Percentiles rank a stretch among this genome's conserved stretches.
phyloP scores from a whole-genome alignment of 495 filamentous ascomycete genomes.

The Acidiella bohemica region DNA sequence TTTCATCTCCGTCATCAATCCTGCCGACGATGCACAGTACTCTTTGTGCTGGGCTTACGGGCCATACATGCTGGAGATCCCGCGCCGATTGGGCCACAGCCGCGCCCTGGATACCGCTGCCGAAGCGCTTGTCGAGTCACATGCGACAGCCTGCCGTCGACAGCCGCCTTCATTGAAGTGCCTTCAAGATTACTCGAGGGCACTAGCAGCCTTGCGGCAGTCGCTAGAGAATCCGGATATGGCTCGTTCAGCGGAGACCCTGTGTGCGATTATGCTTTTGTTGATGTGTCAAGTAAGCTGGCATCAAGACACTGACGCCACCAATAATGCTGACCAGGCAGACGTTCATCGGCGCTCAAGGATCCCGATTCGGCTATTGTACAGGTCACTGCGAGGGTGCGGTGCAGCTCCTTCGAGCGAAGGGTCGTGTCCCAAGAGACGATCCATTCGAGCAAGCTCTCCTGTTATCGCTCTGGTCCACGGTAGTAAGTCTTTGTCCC shows the following conservation, averaged over 20 bases:
- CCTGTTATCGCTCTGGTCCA: no score
- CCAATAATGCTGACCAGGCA: background rate
- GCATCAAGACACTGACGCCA: no score
- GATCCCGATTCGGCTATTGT: no score
- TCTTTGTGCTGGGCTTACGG: constrained; percentile 8
- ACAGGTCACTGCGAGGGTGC: constrained; percentile 7
- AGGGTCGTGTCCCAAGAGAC: no score
- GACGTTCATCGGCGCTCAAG: no score
- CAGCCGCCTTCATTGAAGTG: background rate
- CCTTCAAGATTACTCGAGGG: constrained; percentile 3
- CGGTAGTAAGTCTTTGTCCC: no score
- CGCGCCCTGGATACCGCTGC: constrained; percentile 16
- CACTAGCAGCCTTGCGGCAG: constrained; percentile 3
- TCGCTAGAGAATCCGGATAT: constrained; percentile 2
- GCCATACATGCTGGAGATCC: constrained; percentile 7
- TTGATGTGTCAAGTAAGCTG: constrained; percentile 11
- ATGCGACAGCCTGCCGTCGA: constrained; percentile 1
- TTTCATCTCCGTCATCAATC: background rate
- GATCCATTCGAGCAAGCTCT: no score
- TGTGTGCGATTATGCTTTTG: constrained; percentile 13
- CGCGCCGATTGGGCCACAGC: constrained; percentile 8
- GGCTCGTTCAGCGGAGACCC: constrained; percentile 8
- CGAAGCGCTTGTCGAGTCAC: constrained; percentile 1
- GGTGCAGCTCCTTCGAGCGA: background rate
- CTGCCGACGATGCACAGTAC: constrained; percentile 1